Percentiles rank a stretch among this genome's conserved stretches.
These are phyloP conservation scores for Phoenix dactylifera DNA, from an alignment of 176 grass and related monocot genomes.

Conservation along the genomic window DNA sequence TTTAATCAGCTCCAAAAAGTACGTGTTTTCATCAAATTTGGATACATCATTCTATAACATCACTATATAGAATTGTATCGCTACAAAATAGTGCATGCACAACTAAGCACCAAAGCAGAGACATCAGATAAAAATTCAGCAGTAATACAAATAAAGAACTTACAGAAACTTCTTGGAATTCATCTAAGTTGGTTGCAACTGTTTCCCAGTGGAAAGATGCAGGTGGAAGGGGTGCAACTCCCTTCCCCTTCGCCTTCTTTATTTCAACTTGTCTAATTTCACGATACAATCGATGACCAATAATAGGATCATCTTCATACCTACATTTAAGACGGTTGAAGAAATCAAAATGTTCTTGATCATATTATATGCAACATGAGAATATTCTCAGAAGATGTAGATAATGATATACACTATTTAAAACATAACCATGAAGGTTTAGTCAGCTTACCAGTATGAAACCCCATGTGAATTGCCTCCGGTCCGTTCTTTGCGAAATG, in stretches of 20 bases:
- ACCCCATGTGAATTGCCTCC: slow-evolving; percentile 85
- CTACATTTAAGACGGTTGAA: slow-evolving; percentile 24
- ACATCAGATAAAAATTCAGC: not conserved
- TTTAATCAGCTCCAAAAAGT: too few species aligned
- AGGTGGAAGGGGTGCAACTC: slow-evolving; percentile 32
- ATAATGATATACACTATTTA: too few species aligned
- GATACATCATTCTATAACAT: too few species aligned
- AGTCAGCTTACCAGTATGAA: slow-evolving; percentile 71
- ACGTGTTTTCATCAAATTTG: too few species aligned
- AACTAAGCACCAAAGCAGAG: not conserved
- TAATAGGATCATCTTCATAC: slow-evolving; percentile 81
- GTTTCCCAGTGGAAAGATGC: slow-evolving; percentile 76
- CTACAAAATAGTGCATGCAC: too few species aligned
- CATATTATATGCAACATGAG: slow-evolving; percentile 1
- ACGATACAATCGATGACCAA: slow-evolving; percentile 84
- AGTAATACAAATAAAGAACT: slow-evolving; percentile 20
- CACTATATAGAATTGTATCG: too few species aligned
- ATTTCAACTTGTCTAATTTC: slow-evolving; percentile 75
- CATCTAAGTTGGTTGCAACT: slow-evolving; percentile 77
- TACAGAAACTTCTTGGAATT: slow-evolving; percentile 75
- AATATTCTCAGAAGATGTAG: not conserved
- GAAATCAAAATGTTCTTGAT: slow-evolving; percentile 19
- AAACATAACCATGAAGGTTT: slow-evolving; percentile 8
- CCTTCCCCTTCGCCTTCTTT: slow-evolving; percentile 53
- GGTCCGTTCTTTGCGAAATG: slow-evolving; percentile 74